Evolutionary conservation across 768 basidiomycete species (phyloP), one percentile per base, ranked within the genome.

Genomic region (Calocybe indica): DNA sequence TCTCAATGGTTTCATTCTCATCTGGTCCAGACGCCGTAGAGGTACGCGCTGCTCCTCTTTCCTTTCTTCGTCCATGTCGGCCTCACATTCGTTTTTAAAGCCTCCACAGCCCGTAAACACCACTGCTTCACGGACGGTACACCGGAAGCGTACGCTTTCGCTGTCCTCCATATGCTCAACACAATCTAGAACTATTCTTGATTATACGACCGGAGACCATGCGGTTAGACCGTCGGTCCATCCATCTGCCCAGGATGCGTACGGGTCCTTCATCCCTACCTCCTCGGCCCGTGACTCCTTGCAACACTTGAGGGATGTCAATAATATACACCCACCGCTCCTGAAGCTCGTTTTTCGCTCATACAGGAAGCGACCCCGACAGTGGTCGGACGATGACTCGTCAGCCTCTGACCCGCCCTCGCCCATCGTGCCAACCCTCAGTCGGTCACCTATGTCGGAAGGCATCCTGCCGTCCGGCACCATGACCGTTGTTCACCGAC

Each of bases 371-470:
- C 31, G 14, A 7, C 50, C 6, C 42, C 50, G 50, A 29, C 48
- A 44, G 22, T 38, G 48, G 9, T 52, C 53, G 28, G 58, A 60
- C 32, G 42, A 30, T 7, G 54, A 60, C 47, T 57, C 57, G 1
- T 52, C 57, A 34, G 40, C 50, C 31, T 60, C 59, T 22, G 50
- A 40, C 13, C 48, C 46, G 5, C 43, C 59, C 2, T 58, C 59
- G 5, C 55, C 59, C 31, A 52, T 48, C 15, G 52, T 61, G 11
- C 60, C 61, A 12, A 70, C 73, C n/a, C 73, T 76, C 52, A 71
- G 61, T 43, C 60, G 73, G 10, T 50, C 60, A 29, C 52, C 55
- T 5, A 52, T 55, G 41, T 37, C 46, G 29, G 48, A 53, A 12
- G 46, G 50, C 13, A 40, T 44, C 7, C 13, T 53, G 7, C 40